These are phyloP conservation scores for Lophium mytilinum DNA, from an alignment of 495 filamentous ascomycete species.

Conservation along the genomic window DNA sequence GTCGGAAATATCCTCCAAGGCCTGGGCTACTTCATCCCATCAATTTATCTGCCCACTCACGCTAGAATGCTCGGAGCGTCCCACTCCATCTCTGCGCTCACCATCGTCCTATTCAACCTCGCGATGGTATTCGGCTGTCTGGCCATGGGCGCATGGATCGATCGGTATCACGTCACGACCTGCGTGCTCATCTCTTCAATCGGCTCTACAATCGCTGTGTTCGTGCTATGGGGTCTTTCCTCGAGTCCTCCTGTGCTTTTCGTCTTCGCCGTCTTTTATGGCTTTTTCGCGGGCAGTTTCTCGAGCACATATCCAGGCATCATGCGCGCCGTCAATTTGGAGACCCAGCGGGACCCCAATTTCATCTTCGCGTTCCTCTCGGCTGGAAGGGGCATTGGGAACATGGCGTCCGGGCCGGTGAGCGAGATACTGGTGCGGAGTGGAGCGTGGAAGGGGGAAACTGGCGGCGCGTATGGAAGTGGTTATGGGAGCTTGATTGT, in stretches of 20 bases:
- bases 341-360: conserved; percentile 42
- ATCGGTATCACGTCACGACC: conserved; percentile 50
- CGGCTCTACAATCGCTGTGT: conserved; percentile 48
- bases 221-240: conserved; percentile 60
- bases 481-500: conserved; percentile 48
- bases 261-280: conserved; percentile 57
- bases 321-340: conserved; percentile 44
- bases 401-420: conserved; percentile 27
- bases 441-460: conserved; percentile 31
- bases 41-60: conserved; percentile 23
- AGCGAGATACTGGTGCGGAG: conserved; percentile 14
- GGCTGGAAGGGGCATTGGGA: conserved; percentile 57
- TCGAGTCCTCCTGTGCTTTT: conserved; percentile 46
- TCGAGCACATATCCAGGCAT: conserved; percentile 53
- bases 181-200: conserved; percentile 50
- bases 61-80: conserved; percentile 14
- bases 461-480: conserved; percentile 38
- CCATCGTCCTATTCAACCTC: conserved; percentile 21
- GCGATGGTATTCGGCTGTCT: conserved; percentile 40
- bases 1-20: conserved; percentile 18
- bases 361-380: conserved; percentile 57
- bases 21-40: conserved; percentile 26
- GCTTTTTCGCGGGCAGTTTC: conserved; percentile 59
- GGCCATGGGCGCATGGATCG: conserved; percentile 49
- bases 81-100: conserved; percentile 13